Evolutionary conservation across 2,329 filamentous ascomycete genomes (phyloP), one percentile per base, ranked within the genome.

Genomic region (Orbilia quercus): DNA sequence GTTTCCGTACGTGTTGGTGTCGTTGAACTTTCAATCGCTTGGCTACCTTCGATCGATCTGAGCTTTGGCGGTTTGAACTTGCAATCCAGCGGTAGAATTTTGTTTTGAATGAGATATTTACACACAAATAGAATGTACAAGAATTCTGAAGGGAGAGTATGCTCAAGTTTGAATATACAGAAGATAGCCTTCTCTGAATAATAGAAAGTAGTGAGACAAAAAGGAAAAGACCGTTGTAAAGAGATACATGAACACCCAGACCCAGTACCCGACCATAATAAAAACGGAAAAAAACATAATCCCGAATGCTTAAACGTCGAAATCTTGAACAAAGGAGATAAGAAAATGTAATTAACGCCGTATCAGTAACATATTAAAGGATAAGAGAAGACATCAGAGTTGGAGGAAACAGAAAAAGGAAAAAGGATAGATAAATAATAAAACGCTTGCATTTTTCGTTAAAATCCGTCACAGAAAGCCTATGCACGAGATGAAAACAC

Each of bases 241-340:
- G 36, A 40, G 14, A 40, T 40, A 16, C n/a, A 40, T 14, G 9
- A 45, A 45, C 42, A 45, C 42, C 42, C 2, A 45, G 14, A 45
- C 42, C 48, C 16, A 18, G 16, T 51, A 51, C 25, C 28, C 48
- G 1, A 9, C 3, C 28, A n/a, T 9, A 34, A 28, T 18, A 7
- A 36, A 34, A 34, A 51, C n/a, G n/a, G n/a, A n/a, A 36, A 20
- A 36, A 11, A 50, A 25, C 2, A 22, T 14, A 2, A 22, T 14
- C 12, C 23, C 1, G 23, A 31, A 51, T 51, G 14, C 25, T 18
- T 3, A 51, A 50, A 54, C n/a, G 11, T 38, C 7, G 16, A 16
- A 34, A 51, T 31, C 48, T 34, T 31, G 11, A 34, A 54, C 28
- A 54, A 54, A 38, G 16, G 34, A 54, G 40, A 54, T 22, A 12